Evolutionary conservation across 2,329 filamentous ascomycete genomes (phyloP), one percentile per base, ranked within the genome.

Genomic region (Fusarium robinianum): DNA sequence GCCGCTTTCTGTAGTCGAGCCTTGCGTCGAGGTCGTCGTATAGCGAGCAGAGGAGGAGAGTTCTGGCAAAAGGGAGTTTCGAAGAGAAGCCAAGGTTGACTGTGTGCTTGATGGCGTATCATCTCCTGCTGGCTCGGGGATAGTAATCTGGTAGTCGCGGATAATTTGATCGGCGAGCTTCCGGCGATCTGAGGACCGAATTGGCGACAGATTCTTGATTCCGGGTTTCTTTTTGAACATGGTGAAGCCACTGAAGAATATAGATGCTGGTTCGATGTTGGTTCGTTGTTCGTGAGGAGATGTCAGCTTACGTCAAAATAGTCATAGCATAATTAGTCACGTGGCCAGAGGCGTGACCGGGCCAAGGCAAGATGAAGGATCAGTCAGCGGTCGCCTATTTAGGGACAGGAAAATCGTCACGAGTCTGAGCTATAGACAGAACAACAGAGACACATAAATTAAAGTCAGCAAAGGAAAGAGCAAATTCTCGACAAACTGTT

Each of bases 221-320:
- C 58, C 55, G 2, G 55, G 52, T 12, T 58, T 58, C 11, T 39
- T 46, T 14, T 58, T 58, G 34, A 58, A 58, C 55, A 58, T 58
- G 31, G 3, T n/a, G 36, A 31, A 14, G n/a, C n/a, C n/a, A 26
- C n/a, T n/a, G n/a, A 26, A n/a, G 4, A 26, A 26, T 14, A n/a
- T 26, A 5, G 5, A 26, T 26, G 6, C 14, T n/a, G 6, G 6
- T 26, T 26, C n/a, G n/a, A n/a, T n/a, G n/a, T n/a, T n/a, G n/a
- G n/a, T n/a, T n/a, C n/a, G n/a, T n/a, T n/a, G n/a, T n/a, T n/a
- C n/a, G n/a, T n/a, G n/a, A n/a, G n/a, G n/a, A n/a, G n/a, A n/a
- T n/a, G n/a, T n/a, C n/a, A n/a, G n/a, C n/a, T n/a, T n/a, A n/a
- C n/a, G n/a, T n/a, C n/a, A n/a, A n/a, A n/a, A n/a, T n/a, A n/a